These are phyloP conservation scores for Candida ulmi DNA, from an alignment of 805 yeast species.

Conservation along the genomic window DNA sequence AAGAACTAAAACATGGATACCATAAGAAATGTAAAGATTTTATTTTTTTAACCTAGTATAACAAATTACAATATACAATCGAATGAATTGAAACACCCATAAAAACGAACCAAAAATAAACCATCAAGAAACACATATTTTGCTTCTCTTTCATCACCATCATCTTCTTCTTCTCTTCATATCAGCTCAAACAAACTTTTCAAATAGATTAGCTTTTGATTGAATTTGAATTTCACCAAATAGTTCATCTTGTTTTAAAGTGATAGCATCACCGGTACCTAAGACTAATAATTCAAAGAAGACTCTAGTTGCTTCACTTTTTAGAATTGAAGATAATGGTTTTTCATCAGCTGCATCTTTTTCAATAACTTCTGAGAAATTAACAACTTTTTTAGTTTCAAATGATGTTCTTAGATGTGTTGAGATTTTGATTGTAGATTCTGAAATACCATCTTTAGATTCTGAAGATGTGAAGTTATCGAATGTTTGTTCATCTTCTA, in stretches of 20 bases:
- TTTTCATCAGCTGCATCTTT: constrained; percentile 13
- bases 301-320: constrained; percentile 60
- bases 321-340: constrained; percentile 34
- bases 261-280: constrained; percentile 70
- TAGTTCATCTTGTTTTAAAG: constrained; percentile 51
- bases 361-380: constrained; percentile 35
- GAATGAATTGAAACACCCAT: no score
- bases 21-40: no score
- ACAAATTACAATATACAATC: no score
- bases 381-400: constrained; percentile 16
- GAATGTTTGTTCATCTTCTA: constrained; percentile 17
- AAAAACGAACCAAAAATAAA: no score
- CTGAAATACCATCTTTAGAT: constrained; percentile 30
- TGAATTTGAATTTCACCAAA: constrained; percentile 48
- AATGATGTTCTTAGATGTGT: constrained; percentile 34
- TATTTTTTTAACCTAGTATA: no score
- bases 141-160: no score
- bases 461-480: constrained; percentile 8
- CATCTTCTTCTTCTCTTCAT: no score
- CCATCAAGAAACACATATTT: no score
- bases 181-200: no score
- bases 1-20: no score
- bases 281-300: constrained; percentile 81
- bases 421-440: constrained; percentile 52
- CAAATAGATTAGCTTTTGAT: constrained; percentile 36